Evolutionary conservation across 2,329 filamentous ascomycete genomes (phyloP).

Genomic region (Aspergillus ustus): DNA sequence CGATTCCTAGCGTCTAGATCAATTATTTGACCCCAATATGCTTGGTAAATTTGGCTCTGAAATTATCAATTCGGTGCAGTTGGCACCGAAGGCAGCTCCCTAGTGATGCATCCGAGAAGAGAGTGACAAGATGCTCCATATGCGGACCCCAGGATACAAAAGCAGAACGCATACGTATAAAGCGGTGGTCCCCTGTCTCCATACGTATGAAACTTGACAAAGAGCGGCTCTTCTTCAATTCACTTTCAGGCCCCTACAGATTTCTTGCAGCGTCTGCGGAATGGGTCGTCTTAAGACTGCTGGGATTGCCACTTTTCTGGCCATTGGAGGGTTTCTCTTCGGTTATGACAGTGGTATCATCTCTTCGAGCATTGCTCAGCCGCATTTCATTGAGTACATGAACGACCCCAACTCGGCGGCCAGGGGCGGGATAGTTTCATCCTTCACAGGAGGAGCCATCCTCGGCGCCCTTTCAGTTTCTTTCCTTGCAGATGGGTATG

Average conservation of each 20-base stretch:
- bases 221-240: neutral
- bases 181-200: neutral
- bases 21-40: neutral
- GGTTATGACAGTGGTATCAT: slow-evolving; percentile 21
- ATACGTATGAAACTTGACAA: neutral
- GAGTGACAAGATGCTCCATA: neutral
- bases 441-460: slow-evolving; percentile 43
- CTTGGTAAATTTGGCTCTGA: neutral
- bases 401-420: slow-evolving; percentile 24
- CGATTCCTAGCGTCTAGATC: neutral
- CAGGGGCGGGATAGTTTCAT: slow-evolving; percentile 41
- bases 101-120: neutral
- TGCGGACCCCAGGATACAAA: neutral
- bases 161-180: neutral
- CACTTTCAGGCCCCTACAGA: neutral
- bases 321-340: slow-evolving; percentile 19
- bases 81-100: neutral
- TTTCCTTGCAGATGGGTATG: slow-evolving; percentile 4
- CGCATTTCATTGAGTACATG: slow-evolving; percentile 33
- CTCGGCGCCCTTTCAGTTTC: slow-evolving; percentile 13
- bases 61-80: neutral
- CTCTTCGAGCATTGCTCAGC: slow-evolving; percentile 36
- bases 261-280: neutral
- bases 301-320: slow-evolving; percentile 14
- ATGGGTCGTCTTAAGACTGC: slow-evolving; percentile 14